Evolutionary conservation across 106 monocot species (phyloP).

Genomic region (Apostasia shenzhenica): DNA sequence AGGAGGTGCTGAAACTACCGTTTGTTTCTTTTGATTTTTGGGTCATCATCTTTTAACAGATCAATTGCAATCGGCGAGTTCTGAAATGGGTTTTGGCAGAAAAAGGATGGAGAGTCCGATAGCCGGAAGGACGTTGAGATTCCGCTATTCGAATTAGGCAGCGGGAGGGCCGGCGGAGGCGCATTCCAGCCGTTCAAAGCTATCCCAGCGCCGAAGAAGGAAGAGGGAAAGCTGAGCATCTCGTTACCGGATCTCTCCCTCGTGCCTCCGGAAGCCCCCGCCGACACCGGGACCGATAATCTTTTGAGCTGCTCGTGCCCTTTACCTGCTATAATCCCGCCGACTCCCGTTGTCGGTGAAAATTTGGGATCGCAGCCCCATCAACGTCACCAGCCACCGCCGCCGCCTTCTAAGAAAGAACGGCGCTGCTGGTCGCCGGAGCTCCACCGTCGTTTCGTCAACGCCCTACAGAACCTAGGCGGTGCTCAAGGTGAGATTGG

Average conservation of each 20-base stretch:
- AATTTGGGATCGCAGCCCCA: conserved; percentile 5
- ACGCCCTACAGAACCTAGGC: conserved; percentile 73
- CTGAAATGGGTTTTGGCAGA: not conserved
- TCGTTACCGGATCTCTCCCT: conserved; percentile 40
- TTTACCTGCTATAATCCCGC: conserved; percentile 6
- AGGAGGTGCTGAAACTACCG: not conserved
- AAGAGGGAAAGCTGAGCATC: conserved; percentile 17
- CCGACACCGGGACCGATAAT: conserved; percentile 7
- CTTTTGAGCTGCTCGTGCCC: conserved; percentile 4
- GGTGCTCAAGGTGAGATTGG: conserved; percentile 66
- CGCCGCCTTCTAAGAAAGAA: conserved; percentile 38
- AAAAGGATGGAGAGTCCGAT: conserved; percentile 13
- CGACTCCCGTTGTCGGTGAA: not conserved
- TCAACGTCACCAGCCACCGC: conserved; percentile 22
- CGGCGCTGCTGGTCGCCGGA: conserved; percentile 97
- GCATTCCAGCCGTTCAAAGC: conserved; percentile 39
- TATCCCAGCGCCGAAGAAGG: conserved; percentile 15
- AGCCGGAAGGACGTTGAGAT: conserved; percentile 14
- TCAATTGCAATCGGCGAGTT: not conserved
- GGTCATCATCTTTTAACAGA: too few relatives aligned
- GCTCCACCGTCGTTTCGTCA: conserved; percentile 82
- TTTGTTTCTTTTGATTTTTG: not conserved
- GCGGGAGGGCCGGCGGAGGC: conserved; percentile 12
- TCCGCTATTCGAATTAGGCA: conserved; percentile 15
- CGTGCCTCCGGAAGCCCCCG: conserved; percentile 2